Conservation (phyloP, 768 basidiomycete species). For the Auricularia cornea region DNA sequence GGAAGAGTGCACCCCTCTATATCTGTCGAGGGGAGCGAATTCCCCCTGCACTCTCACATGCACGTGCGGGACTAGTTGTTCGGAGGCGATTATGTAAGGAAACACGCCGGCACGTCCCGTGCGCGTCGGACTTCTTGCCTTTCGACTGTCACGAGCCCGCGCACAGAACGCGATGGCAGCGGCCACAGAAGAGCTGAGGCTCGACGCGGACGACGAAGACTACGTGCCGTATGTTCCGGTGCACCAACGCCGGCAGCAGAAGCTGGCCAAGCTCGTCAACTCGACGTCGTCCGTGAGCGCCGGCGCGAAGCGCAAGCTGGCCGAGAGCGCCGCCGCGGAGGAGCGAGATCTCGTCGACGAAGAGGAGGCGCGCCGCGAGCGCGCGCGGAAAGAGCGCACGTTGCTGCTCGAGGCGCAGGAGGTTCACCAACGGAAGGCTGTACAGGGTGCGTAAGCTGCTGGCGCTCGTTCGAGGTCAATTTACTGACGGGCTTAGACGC, state of each 20-base stretch:
- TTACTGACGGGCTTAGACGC: conserved; percentile 44
- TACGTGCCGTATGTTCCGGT: conserved; percentile 88
- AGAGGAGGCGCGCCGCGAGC: conserved; percentile 67
- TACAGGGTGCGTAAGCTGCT: conserved; percentile 49
- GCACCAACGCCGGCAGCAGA: conserved; percentile 72
- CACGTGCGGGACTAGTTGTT: too few species aligned
- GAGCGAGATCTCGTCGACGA: conserved; percentile 69
- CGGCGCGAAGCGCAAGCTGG: conserved; percentile 29
- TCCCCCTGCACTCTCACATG: too few species aligned
- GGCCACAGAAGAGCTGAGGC: neutral
- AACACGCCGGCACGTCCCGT: too few species aligned
- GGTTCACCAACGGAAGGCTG: conserved; percentile 75
- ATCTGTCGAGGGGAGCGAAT: too few species aligned
- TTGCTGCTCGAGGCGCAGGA: conserved; percentile 91
- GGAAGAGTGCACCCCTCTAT: too few species aligned
- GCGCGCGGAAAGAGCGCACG: conserved; percentile 74
- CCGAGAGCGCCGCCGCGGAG: conserved; percentile 43
- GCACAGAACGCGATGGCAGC: too few species aligned
- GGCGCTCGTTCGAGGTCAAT: neutral
- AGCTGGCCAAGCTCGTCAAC: conserved; percentile 56
- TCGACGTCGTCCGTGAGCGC: conserved; percentile 28
- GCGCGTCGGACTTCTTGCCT: too few species aligned
- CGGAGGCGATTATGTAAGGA: too few species aligned
- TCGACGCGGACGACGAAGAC: conserved; percentile 38
- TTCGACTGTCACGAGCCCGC: too few species aligned